A percentile compares a stretch with the other conserved stretches of the same genome.
Evolutionary conservation across 805 yeast genomes (phyloP).

Genomic region (Pichia nakasei): DNA sequence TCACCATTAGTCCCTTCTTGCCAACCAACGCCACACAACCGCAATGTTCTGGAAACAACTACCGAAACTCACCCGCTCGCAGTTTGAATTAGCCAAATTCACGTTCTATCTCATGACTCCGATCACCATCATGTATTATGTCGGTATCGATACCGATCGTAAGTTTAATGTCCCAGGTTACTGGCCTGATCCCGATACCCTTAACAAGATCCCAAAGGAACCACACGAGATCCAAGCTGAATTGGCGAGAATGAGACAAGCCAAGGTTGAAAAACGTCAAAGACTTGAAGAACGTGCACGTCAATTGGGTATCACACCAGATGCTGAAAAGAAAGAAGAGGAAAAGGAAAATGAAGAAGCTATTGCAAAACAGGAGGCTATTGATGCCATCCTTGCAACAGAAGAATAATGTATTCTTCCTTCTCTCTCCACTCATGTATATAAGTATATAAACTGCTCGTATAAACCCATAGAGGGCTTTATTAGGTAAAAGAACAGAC

Average conservation of each 20-base stretch:
- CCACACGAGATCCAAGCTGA: slow-evolving; percentile 88
- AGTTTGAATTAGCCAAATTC: slow-evolving; percentile 55
- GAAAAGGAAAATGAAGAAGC: slow-evolving; percentile 3
- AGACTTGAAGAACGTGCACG: slow-evolving; percentile 64
- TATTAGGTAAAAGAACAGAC: no score
- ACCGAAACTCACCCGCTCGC: slow-evolving; percentile 36
- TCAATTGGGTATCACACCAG: slow-evolving; percentile 55
- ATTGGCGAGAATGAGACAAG: slow-evolving; percentile 76
- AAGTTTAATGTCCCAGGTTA: slow-evolving; percentile 88
- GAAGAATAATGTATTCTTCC: slow-evolving; percentile 4
- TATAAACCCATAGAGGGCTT: no score
- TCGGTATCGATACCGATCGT: slow-evolving; percentile 82
- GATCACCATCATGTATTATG: slow-evolving; percentile 84
- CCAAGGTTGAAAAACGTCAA: slow-evolving; percentile 61
- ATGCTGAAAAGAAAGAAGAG: slow-evolving; percentile 15
- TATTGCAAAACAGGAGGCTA: not conserved
- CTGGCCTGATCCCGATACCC: slow-evolving; percentile 94
- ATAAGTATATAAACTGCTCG: no score
- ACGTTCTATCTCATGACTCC: slow-evolving; percentile 82
- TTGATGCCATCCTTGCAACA: slow-evolving; percentile 7
- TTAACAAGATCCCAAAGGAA: slow-evolving; percentile 87
- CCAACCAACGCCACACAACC: not conserved
- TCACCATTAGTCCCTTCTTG: no score
- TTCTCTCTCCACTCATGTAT: no score
- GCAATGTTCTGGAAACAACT: slow-evolving; percentile 3